Base-by-base conservation (phyloP, 1,284 basidiomycete species). In the Trichosporon asahii region DNA sequence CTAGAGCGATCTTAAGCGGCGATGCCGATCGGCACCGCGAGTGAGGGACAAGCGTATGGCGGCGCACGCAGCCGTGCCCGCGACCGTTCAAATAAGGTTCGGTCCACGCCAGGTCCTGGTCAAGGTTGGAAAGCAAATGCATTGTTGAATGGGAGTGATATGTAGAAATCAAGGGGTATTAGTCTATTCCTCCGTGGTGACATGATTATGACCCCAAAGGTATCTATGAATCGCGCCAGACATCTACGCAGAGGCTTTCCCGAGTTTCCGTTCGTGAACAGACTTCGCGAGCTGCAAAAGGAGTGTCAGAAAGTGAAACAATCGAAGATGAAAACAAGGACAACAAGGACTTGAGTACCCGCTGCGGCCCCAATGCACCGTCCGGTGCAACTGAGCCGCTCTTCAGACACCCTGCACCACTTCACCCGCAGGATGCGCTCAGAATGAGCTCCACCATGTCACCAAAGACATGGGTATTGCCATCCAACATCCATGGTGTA, bases 281-380 rank as follows among this genome's bases (percentile, higher is more conserved):
- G 63, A 64, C 33, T 64, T 64, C 21, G 63, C 63, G n/a, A 64
- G 33, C 63, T 64, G 63, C 37, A 40, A 25, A n/a, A 7, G 2
- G 8, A 64, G 63, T 40, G 63, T 61, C 29, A 61, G 57, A 18
- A n/a, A 61, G 57, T 31, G 29, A 31, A n/a, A 61, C 27, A 61
- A n/a, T n/a, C 29, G 9, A 2, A 31, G 57, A 33, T 2, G 15
- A n/a, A 61, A 61, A n/a, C 15, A 31, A 21, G 57, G 29, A 61
- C 53, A 61, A n/a, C 15, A 31, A 21, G 57, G 29, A 61, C 53
- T 8, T 27, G 29, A n/a, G 15, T 2, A n/a, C 40, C 40, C 40
- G 40, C 40, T 18, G 40, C 40, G 40, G 40, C 18, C 40, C 40
- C 15, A 44, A 44, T n/a, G 18, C 15, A 44, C 40, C 40, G 40